These are phyloP conservation scores for Zymoseptoria brevis DNA, from an alignment of 2,329 filamentous ascomycete species.

Conservation along the genomic window DNA sequence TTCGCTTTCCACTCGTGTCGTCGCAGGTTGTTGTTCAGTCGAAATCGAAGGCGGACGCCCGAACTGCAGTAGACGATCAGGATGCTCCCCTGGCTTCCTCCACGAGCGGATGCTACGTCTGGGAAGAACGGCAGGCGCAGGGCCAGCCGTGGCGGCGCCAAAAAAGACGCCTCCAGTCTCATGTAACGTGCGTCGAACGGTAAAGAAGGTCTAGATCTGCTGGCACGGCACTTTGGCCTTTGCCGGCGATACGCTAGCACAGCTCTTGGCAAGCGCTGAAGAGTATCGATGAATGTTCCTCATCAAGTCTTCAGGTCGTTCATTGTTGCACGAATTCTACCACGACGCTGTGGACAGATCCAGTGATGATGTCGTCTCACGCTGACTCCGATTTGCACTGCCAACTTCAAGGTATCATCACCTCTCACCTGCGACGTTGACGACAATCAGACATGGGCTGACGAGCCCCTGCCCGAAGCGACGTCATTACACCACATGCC, in stretches of 20 bases:
- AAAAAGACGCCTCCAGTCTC: background rate
- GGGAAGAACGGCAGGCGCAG: background rate
- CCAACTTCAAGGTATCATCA: background rate
- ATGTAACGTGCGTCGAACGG: background rate
- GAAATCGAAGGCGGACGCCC: background rate
- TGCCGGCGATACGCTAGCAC: background rate
- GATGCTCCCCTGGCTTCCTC: background rate
- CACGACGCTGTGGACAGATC: background rate
- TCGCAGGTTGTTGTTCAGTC: background rate
- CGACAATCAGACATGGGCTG: background rate
- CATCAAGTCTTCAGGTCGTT: too few relatives aligned
- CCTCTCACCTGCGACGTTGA: background rate
- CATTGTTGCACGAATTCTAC: background rate
- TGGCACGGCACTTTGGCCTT: background rate
- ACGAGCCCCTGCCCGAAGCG: background rate
- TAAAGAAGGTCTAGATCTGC: background rate
- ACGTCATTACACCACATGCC: background rate
- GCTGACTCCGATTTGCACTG: background rate
- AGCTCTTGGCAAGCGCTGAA: background rate
- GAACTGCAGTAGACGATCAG: background rate
- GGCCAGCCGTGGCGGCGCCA: background rate
- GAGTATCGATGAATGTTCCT: background rate
- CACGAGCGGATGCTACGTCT: background rate
- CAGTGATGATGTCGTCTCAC: background rate
- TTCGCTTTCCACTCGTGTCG: background rate